phyloP scores from a whole-genome alignment of 2,329 filamentous ascomycete genomes.

The Canariomyces notabilis region DNA sequence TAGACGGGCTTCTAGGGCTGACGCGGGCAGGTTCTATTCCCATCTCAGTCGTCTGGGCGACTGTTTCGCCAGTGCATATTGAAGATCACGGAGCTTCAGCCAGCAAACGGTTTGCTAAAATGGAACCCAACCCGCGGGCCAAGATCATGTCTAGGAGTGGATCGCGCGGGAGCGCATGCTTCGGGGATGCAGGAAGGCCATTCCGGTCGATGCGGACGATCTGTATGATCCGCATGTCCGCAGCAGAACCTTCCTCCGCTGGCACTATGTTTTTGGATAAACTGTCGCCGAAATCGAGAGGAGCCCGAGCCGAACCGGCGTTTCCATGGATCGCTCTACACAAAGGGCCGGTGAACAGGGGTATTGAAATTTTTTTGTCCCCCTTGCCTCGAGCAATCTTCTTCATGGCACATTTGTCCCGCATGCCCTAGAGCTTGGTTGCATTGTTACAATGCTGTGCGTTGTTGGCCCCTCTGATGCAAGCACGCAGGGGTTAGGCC shows the following conservation, averaged over 20 bases:
- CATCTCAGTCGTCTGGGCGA: conserved; percentile 10
- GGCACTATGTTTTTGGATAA: conserved; percentile 28
- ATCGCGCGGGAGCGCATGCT: conserved; percentile 35
- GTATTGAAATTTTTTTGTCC: conserved; percentile 13
- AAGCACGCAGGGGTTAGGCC: conserved; percentile 22
- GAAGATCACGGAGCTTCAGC: conserved; percentile 12
- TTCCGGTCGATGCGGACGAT: conserved; percentile 34
- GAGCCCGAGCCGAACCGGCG: background rate
- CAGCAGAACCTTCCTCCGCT: too few species aligned
- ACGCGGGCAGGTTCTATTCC: conserved; percentile 3
- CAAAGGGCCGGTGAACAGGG: conserved; percentile 16
- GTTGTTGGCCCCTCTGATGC: conserved; percentile 23
- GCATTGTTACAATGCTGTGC: conserved; percentile 18
- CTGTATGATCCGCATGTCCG: conserved; percentile 36
- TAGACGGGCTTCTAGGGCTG: conserved; percentile 6
- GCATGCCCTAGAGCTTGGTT: conserved; percentile 20
- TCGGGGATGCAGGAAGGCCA: conserved; percentile 36
- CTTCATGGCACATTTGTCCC: conserved; percentile 20
- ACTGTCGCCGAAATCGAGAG: conserved; percentile 9
- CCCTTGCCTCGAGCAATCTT: conserved; percentile 1
- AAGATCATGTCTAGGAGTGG: conserved; percentile 29
- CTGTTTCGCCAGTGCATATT: conserved; percentile 16
- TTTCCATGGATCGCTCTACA: background rate
- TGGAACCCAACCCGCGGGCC: conserved; percentile 33
- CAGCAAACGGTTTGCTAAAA: conserved; percentile 16